These are phyloP conservation scores for Auricularia cornea DNA, from an alignment of 768 basidiomycete genomes.

Conservation along the genomic window DNA sequence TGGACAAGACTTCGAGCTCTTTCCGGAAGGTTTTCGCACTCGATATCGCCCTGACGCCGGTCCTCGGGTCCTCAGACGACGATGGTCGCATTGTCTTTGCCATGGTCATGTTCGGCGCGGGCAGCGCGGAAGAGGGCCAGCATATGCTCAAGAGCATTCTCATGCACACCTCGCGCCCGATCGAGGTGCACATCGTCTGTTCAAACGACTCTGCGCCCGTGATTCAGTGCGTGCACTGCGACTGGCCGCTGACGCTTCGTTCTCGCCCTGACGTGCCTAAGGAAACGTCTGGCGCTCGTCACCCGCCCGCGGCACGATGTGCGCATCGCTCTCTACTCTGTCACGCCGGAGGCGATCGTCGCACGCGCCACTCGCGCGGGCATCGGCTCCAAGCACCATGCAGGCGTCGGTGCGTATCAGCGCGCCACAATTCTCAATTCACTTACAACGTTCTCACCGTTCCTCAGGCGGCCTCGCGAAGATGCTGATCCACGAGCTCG, in stretches of 20 bases:
- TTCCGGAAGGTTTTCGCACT: neutral
- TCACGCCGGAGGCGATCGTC: slow-evolving; percentile 5
- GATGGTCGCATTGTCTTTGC: neutral
- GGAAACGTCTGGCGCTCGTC: slow-evolving; percentile 8
- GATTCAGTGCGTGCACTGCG: slow-evolving; percentile 2
- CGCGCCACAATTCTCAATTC: too few species aligned
- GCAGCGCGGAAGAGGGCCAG: neutral
- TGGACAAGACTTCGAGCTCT: neutral
- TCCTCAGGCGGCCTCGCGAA: neutral
- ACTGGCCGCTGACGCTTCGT: too few species aligned
- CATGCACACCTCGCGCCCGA: slow-evolving; percentile 12
- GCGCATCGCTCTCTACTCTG: slow-evolving; percentile 8
- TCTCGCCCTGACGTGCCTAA: neutral
- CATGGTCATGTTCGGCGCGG: neutral
- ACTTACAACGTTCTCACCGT: neutral
- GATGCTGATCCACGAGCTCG: neutral
- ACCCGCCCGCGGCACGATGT: slow-evolving; percentile 6
- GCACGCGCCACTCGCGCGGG: slow-evolving; percentile 10
- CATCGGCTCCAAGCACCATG: slow-evolving; percentile 5
- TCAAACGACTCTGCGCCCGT: slow-evolving; percentile 7
- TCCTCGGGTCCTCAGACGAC: neutral
- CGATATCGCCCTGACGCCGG: neutral
- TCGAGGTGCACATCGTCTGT: slow-evolving; percentile 14
- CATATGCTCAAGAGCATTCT: slow-evolving; percentile 9
- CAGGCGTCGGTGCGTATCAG: slow-evolving; percentile 3